Evolutionary conservation across 2,329 filamentous ascomycete genomes (phyloP).

Genomic region (Fusarium cicatricum): DNA sequence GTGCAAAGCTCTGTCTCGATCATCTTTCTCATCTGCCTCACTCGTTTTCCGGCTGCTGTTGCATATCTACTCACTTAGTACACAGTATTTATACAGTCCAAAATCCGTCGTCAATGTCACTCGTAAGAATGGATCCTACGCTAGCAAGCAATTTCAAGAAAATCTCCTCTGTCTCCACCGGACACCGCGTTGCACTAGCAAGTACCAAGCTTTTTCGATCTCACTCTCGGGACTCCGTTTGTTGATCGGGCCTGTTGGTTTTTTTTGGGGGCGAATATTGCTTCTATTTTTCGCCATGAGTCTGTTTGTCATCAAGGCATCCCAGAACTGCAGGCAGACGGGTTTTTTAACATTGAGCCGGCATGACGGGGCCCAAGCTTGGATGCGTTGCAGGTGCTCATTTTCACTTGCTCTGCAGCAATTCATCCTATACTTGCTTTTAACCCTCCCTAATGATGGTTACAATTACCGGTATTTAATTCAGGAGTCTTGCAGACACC

Average conservation of each 20-base stretch:
- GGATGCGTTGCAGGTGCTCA: neutral
- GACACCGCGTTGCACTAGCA: conserved; percentile 29
- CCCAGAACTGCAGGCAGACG: conserved; percentile 3
- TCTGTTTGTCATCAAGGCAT: conserved; percentile 5
- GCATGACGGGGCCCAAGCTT: neutral
- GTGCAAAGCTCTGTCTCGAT: no score
- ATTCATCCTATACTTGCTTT: no score
- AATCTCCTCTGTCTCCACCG: conserved; percentile 34
- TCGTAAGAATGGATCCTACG: conserved; percentile 16
- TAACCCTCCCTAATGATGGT: no score
- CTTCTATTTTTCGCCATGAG: conserved; percentile 7
- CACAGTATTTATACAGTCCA: conserved; percentile 34
- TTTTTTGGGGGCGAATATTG: neutral
- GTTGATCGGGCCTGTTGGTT: conserved; percentile 26
- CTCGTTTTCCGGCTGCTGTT: neutral
- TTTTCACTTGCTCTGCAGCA: no score
- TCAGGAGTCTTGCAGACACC: conserved; percentile 2
- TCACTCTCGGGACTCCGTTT: conserved; percentile 16
- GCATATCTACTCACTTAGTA: neutral
- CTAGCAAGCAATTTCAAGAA: conserved; percentile 28
- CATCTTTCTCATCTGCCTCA: no score
- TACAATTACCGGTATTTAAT: no score
- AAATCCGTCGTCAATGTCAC: neutral
- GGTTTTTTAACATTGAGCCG: conserved; percentile 18
- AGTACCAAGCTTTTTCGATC: conserved; percentile 40